A percentile compares a stretch with the other conserved stretches of the same genome.
Conservation (phyloP, 345 rosid genomes). For the Citrus cavaleriei region DNA sequence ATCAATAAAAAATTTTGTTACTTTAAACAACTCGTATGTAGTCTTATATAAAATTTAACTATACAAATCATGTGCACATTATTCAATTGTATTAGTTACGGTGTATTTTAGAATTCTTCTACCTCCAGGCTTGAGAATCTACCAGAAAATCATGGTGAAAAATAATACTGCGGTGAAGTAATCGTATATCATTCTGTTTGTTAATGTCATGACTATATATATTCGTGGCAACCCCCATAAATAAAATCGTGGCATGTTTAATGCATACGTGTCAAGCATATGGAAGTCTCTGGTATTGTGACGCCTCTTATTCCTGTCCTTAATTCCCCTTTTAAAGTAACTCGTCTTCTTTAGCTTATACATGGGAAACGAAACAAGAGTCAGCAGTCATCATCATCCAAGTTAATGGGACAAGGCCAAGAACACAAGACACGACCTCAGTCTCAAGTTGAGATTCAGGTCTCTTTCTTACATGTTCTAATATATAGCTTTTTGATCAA, state of each 20-base stretch:
- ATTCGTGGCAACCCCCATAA: not conserved
- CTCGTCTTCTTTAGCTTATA: not conserved
- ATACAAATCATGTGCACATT: too few species aligned
- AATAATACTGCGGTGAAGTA: not conserved
- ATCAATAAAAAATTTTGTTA: too few species aligned
- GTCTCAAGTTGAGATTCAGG: slow-evolving; percentile 39
- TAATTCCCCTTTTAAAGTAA: not conserved
- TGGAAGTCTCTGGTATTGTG: not conserved
- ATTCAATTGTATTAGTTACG: too few species aligned
- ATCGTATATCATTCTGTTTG: not conserved
- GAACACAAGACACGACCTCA: slow-evolving; percentile 36
- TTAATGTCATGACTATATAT: not conserved
- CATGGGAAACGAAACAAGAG: not conserved
- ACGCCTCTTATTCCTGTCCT: not conserved
- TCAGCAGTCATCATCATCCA: not conserved
- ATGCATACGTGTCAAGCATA: not conserved
- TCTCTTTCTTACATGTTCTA: not conserved
- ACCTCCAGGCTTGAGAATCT: too few species aligned
- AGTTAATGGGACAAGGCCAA: slow-evolving; percentile 38
- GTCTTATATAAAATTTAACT: too few species aligned
- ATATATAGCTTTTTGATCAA: not conserved
- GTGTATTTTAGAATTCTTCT: too few species aligned
- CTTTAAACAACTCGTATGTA: too few species aligned
- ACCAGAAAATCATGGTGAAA: not conserved
- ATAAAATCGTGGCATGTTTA: not conserved